Evolutionary conservation across 1,139 yeast genomes (phyloP), one percentile per base, ranked within the genome.

Genomic region (Debaryomyces fabryi): DNA sequence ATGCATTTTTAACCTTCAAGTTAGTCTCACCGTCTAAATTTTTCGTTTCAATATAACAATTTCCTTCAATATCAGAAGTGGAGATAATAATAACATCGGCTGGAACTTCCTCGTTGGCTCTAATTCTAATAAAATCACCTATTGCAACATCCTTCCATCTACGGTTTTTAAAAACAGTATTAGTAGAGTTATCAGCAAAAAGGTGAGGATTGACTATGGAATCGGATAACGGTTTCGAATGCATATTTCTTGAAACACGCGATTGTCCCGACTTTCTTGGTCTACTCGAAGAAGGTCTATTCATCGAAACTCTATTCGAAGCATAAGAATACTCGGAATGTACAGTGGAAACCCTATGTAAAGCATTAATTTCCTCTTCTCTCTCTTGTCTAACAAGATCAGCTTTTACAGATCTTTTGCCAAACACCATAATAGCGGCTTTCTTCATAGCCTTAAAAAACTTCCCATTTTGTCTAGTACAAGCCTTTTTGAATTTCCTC

Each of bases 21-120:
- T 93, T 93, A 4, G 98, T 90, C 69, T 93, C 99, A 65, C 99
- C 99, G 68, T 93, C 98, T 58, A 93, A 78, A 65, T 93, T 93
- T 62, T 91, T 92, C 1, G 99, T 93, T 67, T 93, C 98, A 38
- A 92, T 85, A 61, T 86, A 92, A 69, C 98, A 92, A 41, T 86
- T 91, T 38, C 96, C 96, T 63, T 93, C 98, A 1, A 79, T 66
- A 63, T 92, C 97, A 0, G 96, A 86, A 0, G 96, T 85, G 2
- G 96, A 82, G 39, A 93, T 63, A 27, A 92, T 71, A 15, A 90
- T 78, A 33, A 92, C 68, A 71, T 93, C 99, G 8, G 97, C 97
- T 2, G 99, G 99, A 24, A 93, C 83, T 68, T 90, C 96, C 65
- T 92, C 97, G 64, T 93, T 87, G 52, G 86, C 86, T 58, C 89